A percentile compares a stretch with the other conserved stretches of the same genome.
phyloP scores from a whole-genome alignment of 2,329 filamentous ascomycete genomes.

The Alternaria panax region DNA sequence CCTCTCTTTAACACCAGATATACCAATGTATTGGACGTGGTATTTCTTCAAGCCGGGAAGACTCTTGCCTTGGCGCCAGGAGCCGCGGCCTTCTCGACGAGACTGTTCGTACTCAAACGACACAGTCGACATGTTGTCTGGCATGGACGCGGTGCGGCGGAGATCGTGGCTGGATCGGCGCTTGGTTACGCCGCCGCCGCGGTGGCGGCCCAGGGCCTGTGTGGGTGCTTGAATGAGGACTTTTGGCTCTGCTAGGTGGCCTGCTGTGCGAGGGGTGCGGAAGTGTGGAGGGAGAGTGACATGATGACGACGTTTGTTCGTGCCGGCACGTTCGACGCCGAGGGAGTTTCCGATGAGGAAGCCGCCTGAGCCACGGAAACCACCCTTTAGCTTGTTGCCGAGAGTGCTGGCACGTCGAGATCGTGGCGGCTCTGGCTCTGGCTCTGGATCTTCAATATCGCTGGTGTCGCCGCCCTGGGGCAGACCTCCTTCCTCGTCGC shows the following conservation, averaged over 20 bases:
- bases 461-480: conserved; percentile 58
- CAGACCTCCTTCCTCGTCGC: conserved; percentile 46
- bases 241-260: conserved; percentile 27
- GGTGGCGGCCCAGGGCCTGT: conserved; percentile 22
- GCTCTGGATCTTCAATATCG: conserved; percentile 42
- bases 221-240: conserved; percentile 40
- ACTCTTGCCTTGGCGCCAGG: conserved; percentile 42
- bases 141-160: conserved; percentile 26
- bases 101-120: conserved; percentile 20
- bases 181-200: conserved; percentile 37
- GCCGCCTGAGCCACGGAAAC: conserved; percentile 53
- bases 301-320: conserved; percentile 41
- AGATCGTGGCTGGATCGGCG: conserved; percentile 15
- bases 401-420: conserved; percentile 32
- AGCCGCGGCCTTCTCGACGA: conserved; percentile 11
- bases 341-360: conserved; percentile 64
- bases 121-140: conserved; percentile 21
- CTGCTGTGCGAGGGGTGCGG: conserved; percentile 19
- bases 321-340: conserved; percentile 59
- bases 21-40: conserved; percentile 60
- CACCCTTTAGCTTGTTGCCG: conserved; percentile 42
- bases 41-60: conserved; percentile 55
- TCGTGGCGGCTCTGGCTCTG: conserved; percentile 21
- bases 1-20: conserved; percentile 59
- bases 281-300: conserved; percentile 35